Evolutionary conservation across 768 basidiomycete genomes (phyloP).

Genomic region (Auricularia heimuer): DNA sequence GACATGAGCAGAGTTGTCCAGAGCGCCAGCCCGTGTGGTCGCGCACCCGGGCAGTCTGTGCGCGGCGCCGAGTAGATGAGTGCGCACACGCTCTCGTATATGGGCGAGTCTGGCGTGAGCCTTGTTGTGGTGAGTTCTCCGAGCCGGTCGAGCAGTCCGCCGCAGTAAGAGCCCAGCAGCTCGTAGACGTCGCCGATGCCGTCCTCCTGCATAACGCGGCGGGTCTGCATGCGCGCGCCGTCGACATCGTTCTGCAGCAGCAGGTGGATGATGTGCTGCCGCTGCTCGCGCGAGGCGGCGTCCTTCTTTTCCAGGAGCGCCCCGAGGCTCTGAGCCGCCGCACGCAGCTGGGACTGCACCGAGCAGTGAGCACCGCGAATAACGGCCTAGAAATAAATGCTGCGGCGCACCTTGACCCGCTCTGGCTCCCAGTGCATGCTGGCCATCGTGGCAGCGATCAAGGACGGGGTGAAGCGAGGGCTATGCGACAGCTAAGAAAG

Average conservation of each 20-base stretch:
- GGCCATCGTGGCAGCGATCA: not conserved
- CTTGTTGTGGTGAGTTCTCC: not conserved
- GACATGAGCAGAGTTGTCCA: not conserved
- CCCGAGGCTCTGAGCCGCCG: not conserved
- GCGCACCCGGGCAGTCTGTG: not conserved
- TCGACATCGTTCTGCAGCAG: slow-evolving; percentile 2
- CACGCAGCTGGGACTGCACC: not conserved
- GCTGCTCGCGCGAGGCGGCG: not conserved
- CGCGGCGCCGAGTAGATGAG: not conserved
- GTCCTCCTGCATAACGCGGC: not conserved
- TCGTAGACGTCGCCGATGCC: not conserved
- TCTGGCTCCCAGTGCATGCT: not conserved
- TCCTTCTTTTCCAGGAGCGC: not conserved
- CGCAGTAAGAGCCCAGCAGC: not conserved
- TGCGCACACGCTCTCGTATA: slow-evolving; percentile 1
- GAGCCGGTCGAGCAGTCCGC: slow-evolving; percentile 1
- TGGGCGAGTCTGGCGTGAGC: slow-evolving; percentile 1
- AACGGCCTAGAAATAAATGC: not conserved
- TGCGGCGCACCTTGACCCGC: not conserved
- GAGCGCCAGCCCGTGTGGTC: not conserved
- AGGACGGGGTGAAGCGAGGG: not conserved
- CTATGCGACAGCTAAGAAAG: not conserved
- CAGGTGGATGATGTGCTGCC: not conserved
- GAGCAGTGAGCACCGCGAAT: not conserved
- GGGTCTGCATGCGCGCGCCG: not conserved